Base-by-base conservation (phyloP, 2,329 filamentous ascomycete species). In the Fusarium sp. region DNA sequence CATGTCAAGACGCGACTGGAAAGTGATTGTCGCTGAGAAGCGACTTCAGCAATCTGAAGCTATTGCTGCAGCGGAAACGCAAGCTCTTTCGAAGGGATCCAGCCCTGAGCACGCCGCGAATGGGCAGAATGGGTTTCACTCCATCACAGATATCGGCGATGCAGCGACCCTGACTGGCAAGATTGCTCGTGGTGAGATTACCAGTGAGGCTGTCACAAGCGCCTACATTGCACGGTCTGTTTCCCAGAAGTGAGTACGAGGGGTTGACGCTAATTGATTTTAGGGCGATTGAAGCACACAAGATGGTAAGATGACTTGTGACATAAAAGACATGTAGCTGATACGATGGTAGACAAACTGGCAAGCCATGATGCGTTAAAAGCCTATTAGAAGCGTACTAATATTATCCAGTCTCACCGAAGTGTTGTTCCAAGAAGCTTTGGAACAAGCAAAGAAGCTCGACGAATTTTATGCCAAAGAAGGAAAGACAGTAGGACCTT, bases 371-470 rank as follows among this genome's bases (percentile, higher is more conserved):
- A 1, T 16, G 5, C 10, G 7, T 20, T 13, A 27, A 11, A 16
- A 7, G 1, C 5, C 24, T 27, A 27, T 6, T 27, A 6, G 24
- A 27, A 27, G 24, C 5, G 24, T 2, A 31, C 6, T 27, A 2
- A 13, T 13, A 13, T 27, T 2, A 18, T 54, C 3, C 5, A 73
- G 72, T 20, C 37, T 74, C 5, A 74, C 72, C 0, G 77, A 77
- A 31, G 58, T 76, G 3, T 22, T 70, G 3, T 78, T 78, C 18
- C 24, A 72, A 14, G 75, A 77, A 22, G 76, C 75, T 1, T 4
- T 78, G 0, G n/a, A 22, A 13, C 69, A 68, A 4, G 76, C 75
- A 1, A 57, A 39, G n/a, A 48, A 71, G 2, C 72, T 78, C 2
- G 76, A 78, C 35, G 18, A 16, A 0, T 64, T 59, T 6, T 41